A percentile compares a stretch with the other conserved stretches of the same genome.
phyloP scores from a whole-genome alignment of 805 yeast species.

The Priceomyces castillae region DNA sequence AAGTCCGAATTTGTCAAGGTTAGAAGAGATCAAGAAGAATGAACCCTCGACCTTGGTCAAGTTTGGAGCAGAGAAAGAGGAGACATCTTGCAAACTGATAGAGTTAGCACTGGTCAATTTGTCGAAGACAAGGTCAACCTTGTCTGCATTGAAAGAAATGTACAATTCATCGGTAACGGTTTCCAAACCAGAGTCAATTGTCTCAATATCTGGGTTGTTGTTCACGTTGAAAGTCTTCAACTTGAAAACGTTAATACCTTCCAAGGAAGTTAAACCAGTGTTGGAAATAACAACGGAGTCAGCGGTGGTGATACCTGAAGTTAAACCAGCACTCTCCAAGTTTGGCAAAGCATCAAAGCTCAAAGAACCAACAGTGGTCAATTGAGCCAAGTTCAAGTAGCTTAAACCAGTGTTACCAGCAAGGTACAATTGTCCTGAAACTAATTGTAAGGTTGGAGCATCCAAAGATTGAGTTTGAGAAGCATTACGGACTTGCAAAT shows the following conservation, averaged over 20 bases:
- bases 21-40: constrained; percentile 73
- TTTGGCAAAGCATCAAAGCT: constrained; percentile 85
- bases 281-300: constrained; percentile 68
- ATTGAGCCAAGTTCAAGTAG: constrained; percentile 69
- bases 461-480: constrained; percentile 58
- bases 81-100: constrained; percentile 78
- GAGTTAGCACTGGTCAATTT: constrained; percentile 81
- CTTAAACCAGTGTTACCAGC: constrained; percentile 62
- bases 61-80: constrained; percentile 66
- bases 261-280: constrained; percentile 65
- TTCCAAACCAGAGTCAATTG: constrained; percentile 69
- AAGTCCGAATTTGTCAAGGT: constrained; percentile 55
- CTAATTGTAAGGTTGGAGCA: constrained; percentile 76
- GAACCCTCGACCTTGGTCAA: constrained; percentile 77
- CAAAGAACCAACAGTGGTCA: constrained; percentile 79
- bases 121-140: constrained; percentile 67
- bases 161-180: constrained; percentile 72
- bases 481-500: constrained; percentile 64
- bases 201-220: constrained; percentile 80
- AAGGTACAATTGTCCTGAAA: constrained; percentile 68
- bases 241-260: constrained; percentile 56
- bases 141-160: constrained; percentile 82
- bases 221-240: constrained; percentile 67
- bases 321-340: constrained; percentile 64
- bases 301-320: constrained; percentile 68